A percentile compares a stretch with the other conserved stretches of the same genome.
Evolutionary conservation across 2,329 filamentous ascomycete species (phyloP).

Genomic region (Colletotrichum lentis): DNA sequence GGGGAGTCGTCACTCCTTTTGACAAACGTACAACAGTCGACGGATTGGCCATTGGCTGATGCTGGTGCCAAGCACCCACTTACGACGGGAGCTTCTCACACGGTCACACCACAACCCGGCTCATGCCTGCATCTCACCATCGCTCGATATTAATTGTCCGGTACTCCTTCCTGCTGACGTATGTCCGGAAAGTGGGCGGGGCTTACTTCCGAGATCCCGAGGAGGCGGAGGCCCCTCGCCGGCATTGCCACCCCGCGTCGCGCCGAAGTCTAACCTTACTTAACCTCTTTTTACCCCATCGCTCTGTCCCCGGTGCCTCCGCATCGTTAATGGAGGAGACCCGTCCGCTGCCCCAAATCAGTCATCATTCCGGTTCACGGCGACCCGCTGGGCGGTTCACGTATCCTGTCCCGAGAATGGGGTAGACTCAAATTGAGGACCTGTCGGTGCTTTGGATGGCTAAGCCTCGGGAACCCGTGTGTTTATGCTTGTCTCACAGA

Average conservation of each 20-base stretch:
- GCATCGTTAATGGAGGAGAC: neutral
- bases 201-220: neutral
- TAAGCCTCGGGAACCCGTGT: neutral
- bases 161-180: neutral
- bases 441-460: neutral
- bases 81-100: neutral
- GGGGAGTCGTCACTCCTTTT: neutral
- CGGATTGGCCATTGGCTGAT: neutral
- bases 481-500: neutral
- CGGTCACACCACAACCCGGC: constrained; percentile 15
- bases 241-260: constrained; percentile 1
- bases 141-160: constrained; percentile 14
- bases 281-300: neutral
- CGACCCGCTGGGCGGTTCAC: neutral
- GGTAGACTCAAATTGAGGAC: neutral
- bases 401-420: neutral
- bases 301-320: constrained; percentile 5
- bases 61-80: constrained; percentile 4
- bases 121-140: constrained; percentile 7
- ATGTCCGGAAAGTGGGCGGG: constrained; percentile 23
- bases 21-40: too few relatives aligned
- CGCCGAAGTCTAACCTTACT: neutral
- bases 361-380: neutral
- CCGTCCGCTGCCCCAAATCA: neutral
- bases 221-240: constrained; percentile 2